Evolutionary conservation across 2,329 filamentous ascomycete species (phyloP), one percentile per base, ranked within the genome.

Genomic region (Aspergillus floridensis): DNA sequence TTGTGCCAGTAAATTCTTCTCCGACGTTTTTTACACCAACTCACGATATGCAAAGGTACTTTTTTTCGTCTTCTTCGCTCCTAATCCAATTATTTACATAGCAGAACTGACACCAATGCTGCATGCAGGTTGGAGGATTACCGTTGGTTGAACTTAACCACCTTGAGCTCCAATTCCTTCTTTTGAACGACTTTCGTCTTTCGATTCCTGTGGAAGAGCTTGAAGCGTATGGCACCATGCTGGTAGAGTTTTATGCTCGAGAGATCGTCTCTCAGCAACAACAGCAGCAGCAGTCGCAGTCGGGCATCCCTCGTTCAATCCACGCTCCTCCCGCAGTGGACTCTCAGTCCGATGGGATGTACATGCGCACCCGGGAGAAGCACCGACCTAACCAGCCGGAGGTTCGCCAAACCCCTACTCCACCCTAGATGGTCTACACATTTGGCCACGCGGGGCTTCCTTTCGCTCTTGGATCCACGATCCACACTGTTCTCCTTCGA

Each of bases 1-100:
- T 3, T 98, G 95, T 76, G 93, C 95, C 5, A 98, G 93, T 85
- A 99, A 99, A 77, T 99, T 98, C 82, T 99, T 99, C 78, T 98
- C 93, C 5, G 87, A 99, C 78, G 93, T 98, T 46, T 99, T 99
- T 70, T 99, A 98, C 74, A 99, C 95, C 10, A 99, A 99, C 77
- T 98, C 95, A 57, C 86, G 95, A 87, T 99, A 99, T 75, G 95
- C 95, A 61, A 99, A 98, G 90, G 95, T 96, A 82, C 64, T 82
- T 79, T 14, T 32, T 49, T 51, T 12, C 16, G 16, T 35, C 49
- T 51, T 12, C 12, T 38, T 53, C 7, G 32, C 22, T 14, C 12
- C n/a, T 24, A 53, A 46, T 8, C 12, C 22, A 8, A 3, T 52
- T 11, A 29, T 48, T 31, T 26, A 14, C 10, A 8, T 29, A 21